Evolutionary conservation across 2,329 filamentous ascomycete species (phyloP).

Genomic region (Nemania sp.): DNA sequence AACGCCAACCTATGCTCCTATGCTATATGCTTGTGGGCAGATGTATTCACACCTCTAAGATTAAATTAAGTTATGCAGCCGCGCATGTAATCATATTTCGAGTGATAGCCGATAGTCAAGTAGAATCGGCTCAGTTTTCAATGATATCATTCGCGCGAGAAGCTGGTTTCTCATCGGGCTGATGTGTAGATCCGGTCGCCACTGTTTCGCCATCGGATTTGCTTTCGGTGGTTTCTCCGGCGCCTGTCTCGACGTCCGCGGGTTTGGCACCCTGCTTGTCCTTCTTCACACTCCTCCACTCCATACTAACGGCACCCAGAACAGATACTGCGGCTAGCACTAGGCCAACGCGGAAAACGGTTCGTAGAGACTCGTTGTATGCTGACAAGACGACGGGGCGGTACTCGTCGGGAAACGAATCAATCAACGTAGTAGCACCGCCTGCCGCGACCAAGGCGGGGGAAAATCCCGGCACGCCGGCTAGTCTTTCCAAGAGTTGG

Average conservation of each 20-base stretch:
- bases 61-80: not conserved
- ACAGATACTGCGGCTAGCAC: slow-evolving; percentile 66
- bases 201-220: slow-evolving; percentile 39
- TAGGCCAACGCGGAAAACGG: slow-evolving; percentile 71
- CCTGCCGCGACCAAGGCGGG: slow-evolving; percentile 45
- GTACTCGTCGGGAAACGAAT: slow-evolving; percentile 41
- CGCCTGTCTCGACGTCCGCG: slow-evolving; percentile 30
- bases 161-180: slow-evolving; percentile 19
- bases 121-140: slow-evolving; percentile 2
- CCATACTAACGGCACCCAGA: slow-evolving; percentile 65
- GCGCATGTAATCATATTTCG: slow-evolving; percentile 11
- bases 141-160: not conserved
- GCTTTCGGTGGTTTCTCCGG: not conserved
- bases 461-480: slow-evolving; percentile 49
- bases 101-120: not conserved
- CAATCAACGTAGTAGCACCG: slow-evolving; percentile 49
- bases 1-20: slow-evolving; percentile 25
- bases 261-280: slow-evolving; percentile 34
- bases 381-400: slow-evolving; percentile 52
- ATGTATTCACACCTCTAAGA: not conserved
- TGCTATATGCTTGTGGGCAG: slow-evolving; percentile 1
- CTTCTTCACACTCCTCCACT: slow-evolving; percentile 67
- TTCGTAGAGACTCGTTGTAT: slow-evolving; percentile 72
- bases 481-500: slow-evolving; percentile 54
- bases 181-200: slow-evolving; percentile 23